These are phyloP conservation scores for Yarrowia osloensis DNA, from an alignment of 805 yeast genomes.

Conservation along the genomic window DNA sequence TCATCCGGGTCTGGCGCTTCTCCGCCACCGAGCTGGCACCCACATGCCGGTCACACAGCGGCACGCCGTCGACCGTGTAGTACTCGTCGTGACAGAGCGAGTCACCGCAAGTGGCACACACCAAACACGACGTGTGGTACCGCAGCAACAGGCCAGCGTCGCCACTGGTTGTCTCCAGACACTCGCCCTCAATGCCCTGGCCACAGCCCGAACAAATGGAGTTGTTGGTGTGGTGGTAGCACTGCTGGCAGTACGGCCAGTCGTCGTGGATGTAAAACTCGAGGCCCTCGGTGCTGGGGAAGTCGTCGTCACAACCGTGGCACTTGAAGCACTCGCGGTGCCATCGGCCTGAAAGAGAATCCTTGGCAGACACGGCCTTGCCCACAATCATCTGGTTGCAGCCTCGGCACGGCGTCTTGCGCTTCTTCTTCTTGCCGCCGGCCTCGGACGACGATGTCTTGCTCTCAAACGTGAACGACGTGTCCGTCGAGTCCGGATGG, in stretches of 20 bases:
- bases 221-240: conserved; percentile 72
- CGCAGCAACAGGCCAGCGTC: conserved; percentile 57
- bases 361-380: conserved; percentile 80
- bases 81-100: conserved; percentile 40
- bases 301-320: conserved; percentile 58
- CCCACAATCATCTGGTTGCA: conserved; percentile 60
- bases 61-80: conserved; percentile 42
- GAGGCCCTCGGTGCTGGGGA: conserved; percentile 36
- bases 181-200: conserved; percentile 83
- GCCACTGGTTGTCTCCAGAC: conserved; percentile 58
- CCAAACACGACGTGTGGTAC: conserved; percentile 74
- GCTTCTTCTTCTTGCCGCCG: conserved; percentile 2
- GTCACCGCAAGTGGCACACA: conserved; percentile 60
- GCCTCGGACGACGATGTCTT: neutral
- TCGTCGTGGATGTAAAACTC: conserved; percentile 70
- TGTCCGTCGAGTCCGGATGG: neutral
- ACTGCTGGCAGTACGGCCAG: conserved; percentile 76
- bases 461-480: conserved; percentile 19
- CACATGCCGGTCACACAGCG: conserved; percentile 45
- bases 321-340: conserved; percentile 86
- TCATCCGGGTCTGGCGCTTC: conserved; percentile 40
- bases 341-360: conserved; percentile 83
- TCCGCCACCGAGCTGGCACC: conserved; percentile 35
- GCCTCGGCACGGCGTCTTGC: conserved; percentile 56
- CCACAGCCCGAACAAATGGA: conserved; percentile 73